Percentiles rank a stretch among this genome's conserved stretches.
These are phyloP conservation scores for Vigna hirtella DNA, from an alignment of 306 rosid species.

Conservation along the genomic window DNA sequence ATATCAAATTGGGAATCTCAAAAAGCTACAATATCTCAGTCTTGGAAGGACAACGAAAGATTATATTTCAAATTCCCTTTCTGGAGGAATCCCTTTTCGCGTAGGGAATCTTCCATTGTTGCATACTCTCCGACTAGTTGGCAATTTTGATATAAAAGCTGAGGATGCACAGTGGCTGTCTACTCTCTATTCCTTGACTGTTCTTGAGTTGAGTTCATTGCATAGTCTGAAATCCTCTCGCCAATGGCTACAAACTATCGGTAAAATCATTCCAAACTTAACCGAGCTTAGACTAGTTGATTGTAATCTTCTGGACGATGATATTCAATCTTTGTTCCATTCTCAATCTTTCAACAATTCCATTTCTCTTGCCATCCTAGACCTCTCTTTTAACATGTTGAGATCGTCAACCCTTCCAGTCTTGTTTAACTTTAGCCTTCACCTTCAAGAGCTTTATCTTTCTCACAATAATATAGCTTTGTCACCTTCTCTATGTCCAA, in stretches of 20 bases:
- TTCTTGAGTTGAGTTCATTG: neutral
- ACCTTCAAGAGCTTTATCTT: too few species aligned
- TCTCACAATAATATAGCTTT: neutral
- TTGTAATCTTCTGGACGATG: neutral
- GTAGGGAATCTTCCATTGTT: conserved; percentile 6
- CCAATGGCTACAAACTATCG: neutral
- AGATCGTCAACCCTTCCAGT: neutral
- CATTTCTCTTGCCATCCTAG: neutral
- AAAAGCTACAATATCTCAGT: neutral
- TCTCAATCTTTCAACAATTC: neutral
- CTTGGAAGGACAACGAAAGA: neutral
- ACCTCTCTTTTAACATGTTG: neutral
- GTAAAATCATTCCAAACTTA: conserved; percentile 12
- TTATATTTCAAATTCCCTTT: neutral
- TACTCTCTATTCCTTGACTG: conserved; percentile 9
- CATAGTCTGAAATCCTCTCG: neutral
- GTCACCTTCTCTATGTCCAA: neutral
- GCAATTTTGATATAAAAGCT: neutral
- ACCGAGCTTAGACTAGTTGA: neutral
- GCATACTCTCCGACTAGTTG: conserved; percentile 4
- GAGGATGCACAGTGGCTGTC: conserved; percentile 10
- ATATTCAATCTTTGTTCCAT: neutral
- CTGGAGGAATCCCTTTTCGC: neutral
- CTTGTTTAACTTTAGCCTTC: too few species aligned
- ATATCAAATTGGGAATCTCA: neutral